phyloP scores from a whole-genome alignment of 129 eudicot genomes.

The Apium graveolens region DNA sequence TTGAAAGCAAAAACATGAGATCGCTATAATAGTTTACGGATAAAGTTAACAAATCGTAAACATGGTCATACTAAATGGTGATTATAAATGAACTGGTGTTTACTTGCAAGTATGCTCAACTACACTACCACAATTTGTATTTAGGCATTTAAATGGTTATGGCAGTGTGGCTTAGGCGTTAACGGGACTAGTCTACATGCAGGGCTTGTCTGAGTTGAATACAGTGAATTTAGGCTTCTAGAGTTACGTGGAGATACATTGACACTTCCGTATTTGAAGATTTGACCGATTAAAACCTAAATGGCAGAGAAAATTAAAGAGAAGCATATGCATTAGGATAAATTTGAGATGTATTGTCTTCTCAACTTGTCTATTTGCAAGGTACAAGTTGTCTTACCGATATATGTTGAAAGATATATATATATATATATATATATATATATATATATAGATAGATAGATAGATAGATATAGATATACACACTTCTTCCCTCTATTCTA shows the following conservation, averaged over 20 bases:
- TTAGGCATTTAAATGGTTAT: no score
- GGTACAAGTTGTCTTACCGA: not conserved
- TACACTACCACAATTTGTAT: not conserved
- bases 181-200: no score
- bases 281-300: no score
- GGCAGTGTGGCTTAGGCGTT: no score
- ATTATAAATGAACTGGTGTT: not conserved
- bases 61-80: not conserved
- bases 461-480: no score
- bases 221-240: no score
- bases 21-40: not conserved
- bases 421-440: no score
- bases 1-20: not conserved
- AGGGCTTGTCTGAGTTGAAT: no score
- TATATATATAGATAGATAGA: no score
- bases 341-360: not conserved
- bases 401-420: not conserved
- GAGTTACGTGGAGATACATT: no score
- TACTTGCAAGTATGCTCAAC: not conserved
- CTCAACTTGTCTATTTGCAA: not conserved
- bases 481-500: not conserved
- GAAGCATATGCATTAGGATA: not conserved
- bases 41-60: not conserved
- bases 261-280: no score
- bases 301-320: not conserved